Evolutionary conservation across 1,139 yeast species (phyloP).

Genomic region (Kodamaea derodonti): DNA sequence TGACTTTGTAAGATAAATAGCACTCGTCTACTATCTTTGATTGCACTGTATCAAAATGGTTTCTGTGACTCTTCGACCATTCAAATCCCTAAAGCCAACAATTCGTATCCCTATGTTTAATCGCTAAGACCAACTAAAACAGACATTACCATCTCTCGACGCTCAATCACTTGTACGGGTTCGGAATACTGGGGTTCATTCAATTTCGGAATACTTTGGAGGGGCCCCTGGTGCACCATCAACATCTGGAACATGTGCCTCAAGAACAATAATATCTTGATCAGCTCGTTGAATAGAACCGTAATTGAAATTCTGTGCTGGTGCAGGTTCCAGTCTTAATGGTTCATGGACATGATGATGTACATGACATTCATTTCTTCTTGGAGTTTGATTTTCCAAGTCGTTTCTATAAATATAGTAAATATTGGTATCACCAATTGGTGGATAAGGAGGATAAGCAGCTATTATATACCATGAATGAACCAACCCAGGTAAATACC

Average conservation of each 20-base stretch:
- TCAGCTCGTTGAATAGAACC: constrained; percentile 12
- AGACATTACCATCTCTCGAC: too few relatives aligned
- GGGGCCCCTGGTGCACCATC: constrained; percentile 18
- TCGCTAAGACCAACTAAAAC: too few relatives aligned
- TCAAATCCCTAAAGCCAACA: too few relatives aligned
- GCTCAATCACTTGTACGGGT: too few relatives aligned
- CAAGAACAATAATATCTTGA: not conserved
- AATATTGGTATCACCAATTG: constrained; percentile 22
- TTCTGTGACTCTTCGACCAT: too few relatives aligned
- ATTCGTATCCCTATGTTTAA: too few relatives aligned
- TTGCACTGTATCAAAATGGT: too few relatives aligned
- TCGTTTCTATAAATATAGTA: constrained; percentile 33
- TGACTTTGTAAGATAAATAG: too few relatives aligned
- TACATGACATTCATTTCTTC: constrained; percentile 21
- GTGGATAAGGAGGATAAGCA: constrained; percentile 29
- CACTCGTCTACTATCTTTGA: too few relatives aligned
- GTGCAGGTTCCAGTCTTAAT: constrained; percentile 11
- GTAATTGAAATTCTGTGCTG: constrained; percentile 14
- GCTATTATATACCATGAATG: constrained; percentile 66
- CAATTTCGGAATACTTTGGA: constrained; percentile 39
- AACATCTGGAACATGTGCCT: constrained; percentile 1
- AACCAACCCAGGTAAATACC: constrained; percentile 66
- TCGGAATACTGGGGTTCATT: too few relatives aligned
- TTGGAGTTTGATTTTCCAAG: constrained; percentile 26
- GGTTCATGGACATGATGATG: constrained; percentile 11